Evolutionary conservation across 805 yeast species (phyloP).

Genomic region (Yueomyces sinensis): DNA sequence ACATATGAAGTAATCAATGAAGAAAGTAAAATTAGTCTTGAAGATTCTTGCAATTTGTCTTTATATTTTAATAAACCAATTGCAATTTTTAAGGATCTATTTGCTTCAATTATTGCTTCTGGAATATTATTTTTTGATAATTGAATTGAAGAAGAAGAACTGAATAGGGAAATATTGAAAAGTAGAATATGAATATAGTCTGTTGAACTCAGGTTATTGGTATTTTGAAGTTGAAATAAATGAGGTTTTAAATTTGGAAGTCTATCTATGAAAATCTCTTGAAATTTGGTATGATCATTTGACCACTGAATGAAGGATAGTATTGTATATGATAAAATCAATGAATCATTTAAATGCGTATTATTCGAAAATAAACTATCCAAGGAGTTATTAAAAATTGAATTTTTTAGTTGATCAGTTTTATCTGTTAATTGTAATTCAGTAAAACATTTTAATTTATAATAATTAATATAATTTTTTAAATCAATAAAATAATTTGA

Average conservation of each 20-base stretch:
- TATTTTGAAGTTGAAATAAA: conserved; percentile 16
- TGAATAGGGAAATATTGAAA: conserved; percentile 15
- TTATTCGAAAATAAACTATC: neutral
- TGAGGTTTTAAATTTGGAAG: conserved; percentile 9
- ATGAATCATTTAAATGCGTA: too few relatives aligned
- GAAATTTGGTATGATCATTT: conserved; percentile 7
- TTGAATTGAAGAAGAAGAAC: conserved; percentile 13
- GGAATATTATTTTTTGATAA: conserved; percentile 6
- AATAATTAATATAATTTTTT: too few relatives aligned
- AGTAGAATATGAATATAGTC: conserved; percentile 16
- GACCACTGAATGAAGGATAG: conserved; percentile 3
- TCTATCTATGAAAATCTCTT: conserved; percentile 7
- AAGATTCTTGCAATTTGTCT: conserved; percentile 13
- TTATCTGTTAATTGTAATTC: neutral
- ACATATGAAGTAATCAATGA: conserved; percentile 28
- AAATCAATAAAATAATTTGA: too few relatives aligned
- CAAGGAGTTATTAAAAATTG: neutral
- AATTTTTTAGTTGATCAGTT: neutral
- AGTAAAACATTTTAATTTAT: neutral
- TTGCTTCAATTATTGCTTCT: conserved; percentile 27
- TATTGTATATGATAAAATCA: neutral
- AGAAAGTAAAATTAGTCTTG: conserved; percentile 27
- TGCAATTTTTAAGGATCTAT: conserved; percentile 36
- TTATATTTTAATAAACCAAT: conserved; percentile 37
- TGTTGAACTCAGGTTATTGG: conserved; percentile 7